A percentile compares a stretch with the other conserved stretches of the same genome.
Conservation (phyloP, 2,329 filamentous ascomycete genomes). For the Botrytis pseudocinerea region DNA sequence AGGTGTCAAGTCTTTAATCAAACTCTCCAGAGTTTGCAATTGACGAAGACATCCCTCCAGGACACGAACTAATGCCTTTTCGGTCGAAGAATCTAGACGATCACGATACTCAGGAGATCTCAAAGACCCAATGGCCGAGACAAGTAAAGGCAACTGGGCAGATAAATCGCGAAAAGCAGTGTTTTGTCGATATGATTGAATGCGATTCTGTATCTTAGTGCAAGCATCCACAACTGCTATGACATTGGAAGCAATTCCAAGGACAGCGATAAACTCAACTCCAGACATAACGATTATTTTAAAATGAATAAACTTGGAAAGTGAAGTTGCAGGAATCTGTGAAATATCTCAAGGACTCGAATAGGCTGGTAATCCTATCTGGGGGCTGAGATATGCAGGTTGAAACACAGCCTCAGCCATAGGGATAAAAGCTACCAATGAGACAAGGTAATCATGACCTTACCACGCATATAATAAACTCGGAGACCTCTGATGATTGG, state of each 20-base stretch:
- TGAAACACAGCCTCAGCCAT: slow-evolving; percentile 13
- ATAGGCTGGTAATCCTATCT: background rate
- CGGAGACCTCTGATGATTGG: background rate
- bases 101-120: slow-evolving; percentile 1
- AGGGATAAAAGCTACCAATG: background rate
- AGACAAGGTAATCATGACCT: background rate
- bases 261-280: slow-evolving; percentile 12
- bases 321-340: background rate
- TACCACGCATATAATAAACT: background rate
- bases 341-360: background rate
- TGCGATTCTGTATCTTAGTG: slow-evolving; percentile 6
- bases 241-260: slow-evolving; percentile 16
- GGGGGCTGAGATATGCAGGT: background rate
- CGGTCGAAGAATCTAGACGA: background rate
- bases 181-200: slow-evolving; percentile 17
- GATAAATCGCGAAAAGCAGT: slow-evolving; percentile 11
- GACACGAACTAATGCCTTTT: slow-evolving; percentile 19
- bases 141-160: slow-evolving; percentile 9
- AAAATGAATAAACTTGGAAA: background rate
- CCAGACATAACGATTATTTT: slow-evolving; percentile 9
- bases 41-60: slow-evolving; percentile 17
- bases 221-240: slow-evolving; percentile 21
- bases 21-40: slow-evolving; percentile 7
- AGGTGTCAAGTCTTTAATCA: slow-evolving; percentile 20
- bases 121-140: slow-evolving; percentile 9